phyloP scores from a whole-genome alignment of 2,329 filamentous ascomycete species.

The Talaromyces islandicus region DNA sequence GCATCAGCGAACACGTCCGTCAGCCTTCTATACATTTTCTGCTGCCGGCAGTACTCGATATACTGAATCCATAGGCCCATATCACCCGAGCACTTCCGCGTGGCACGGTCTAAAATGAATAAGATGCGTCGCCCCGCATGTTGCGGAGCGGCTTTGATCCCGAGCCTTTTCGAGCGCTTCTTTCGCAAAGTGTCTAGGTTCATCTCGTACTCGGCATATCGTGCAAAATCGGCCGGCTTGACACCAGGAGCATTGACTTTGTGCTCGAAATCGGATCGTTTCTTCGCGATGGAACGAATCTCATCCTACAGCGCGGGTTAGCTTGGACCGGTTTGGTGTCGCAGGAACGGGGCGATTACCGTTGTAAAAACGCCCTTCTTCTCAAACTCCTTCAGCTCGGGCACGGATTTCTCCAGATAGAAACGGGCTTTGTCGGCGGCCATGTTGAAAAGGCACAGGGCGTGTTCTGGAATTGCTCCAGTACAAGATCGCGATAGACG shows the following conservation, averaged over 20 bases:
- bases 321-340: not conserved
- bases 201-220: constrained; percentile 70
- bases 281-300: constrained; percentile 80
- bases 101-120: constrained; percentile 80
- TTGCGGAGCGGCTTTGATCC: constrained; percentile 65
- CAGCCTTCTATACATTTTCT: constrained; percentile 58
- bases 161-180: constrained; percentile 76
- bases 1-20: constrained; percentile 59
- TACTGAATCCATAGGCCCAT: constrained; percentile 84
- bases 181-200: constrained; percentile 66
- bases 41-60: constrained; percentile 69
- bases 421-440: constrained; percentile 91
- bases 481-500: not conserved
- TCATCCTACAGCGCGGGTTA: constrained; percentile 59
- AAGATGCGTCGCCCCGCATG: constrained; percentile 78
- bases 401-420: constrained; percentile 85
- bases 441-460: constrained; percentile 47
- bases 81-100: constrained; percentile 76
- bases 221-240: constrained; percentile 70
- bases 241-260: constrained; percentile 77
- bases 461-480: not conserved
- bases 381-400: constrained; percentile 87
- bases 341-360: constrained; percentile 37
- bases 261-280: constrained; percentile 90
- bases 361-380: constrained; percentile 84